Conservation (phyloP, 208 protist species). For the Acanthamoeba lenticulata region DNA sequence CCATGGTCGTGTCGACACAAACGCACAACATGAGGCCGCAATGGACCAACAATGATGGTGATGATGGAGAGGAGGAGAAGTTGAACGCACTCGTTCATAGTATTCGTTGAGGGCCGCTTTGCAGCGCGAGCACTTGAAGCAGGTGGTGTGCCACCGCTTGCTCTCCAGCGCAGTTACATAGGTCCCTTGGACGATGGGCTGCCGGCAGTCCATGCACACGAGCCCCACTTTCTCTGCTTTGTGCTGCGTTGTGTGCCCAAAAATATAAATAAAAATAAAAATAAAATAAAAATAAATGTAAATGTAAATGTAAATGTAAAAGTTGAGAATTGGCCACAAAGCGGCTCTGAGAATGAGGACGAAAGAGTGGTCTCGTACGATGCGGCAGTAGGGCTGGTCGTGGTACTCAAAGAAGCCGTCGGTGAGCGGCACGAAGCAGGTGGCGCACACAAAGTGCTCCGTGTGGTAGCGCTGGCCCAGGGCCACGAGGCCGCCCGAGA, state of each 20-base stretch:
- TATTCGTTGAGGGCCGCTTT: background rate
- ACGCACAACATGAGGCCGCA: background rate
- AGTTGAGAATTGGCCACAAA: no score
- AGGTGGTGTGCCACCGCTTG: conserved; percentile 2
- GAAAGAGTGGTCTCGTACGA: background rate
- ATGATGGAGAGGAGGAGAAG: background rate
- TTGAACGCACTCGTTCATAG: background rate
- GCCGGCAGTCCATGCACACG: background rate
- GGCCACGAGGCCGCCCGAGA: background rate
- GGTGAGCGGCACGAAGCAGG: conserved; percentile 4
- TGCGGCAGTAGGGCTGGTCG: background rate
- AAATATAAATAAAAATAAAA: no score
- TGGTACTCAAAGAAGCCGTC: conserved; percentile 1
- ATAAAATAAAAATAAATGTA: no score
- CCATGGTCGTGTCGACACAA: background rate
- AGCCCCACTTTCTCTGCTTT: background rate
- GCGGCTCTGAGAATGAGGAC: no score
- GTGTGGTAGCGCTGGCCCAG: conserved; percentile 5
- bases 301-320: no score
- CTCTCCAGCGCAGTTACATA: background rate
- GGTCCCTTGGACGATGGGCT: background rate
- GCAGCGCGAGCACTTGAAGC: conserved; percentile 15
- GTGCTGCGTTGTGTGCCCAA: background rate
- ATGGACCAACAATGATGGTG: no score
- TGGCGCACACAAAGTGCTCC: conserved; percentile 30